Percentiles rank a stretch among this genome's conserved stretches.
phyloP scores from a whole-genome alignment of 202 grass and related monocot genomes.

The Thinopyrum obtusiflorum region DNA sequence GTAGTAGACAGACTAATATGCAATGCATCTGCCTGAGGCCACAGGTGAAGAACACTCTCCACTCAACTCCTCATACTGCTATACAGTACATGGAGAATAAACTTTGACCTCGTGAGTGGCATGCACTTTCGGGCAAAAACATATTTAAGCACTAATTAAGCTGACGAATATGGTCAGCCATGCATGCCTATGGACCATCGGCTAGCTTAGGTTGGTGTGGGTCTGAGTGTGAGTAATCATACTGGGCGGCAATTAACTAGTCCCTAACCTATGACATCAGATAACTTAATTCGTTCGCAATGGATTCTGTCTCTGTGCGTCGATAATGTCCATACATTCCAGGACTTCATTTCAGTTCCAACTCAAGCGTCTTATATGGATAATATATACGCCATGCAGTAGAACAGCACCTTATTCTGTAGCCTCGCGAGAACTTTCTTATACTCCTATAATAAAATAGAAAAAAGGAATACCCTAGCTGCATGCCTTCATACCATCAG shows the following conservation, averaged over 20 bases:
- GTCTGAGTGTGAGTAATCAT: slow-evolving; percentile 9
- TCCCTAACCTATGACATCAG: slow-evolving; percentile 22
- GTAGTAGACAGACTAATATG: slow-evolving; percentile 13
- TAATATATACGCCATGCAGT: background rate
- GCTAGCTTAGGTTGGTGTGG: background rate
- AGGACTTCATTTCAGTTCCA: background rate
- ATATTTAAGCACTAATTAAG: slow-evolving; percentile 28
- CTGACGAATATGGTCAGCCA: slow-evolving; percentile 39
- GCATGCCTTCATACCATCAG: background rate
- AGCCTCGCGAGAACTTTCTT: background rate
- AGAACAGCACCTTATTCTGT: background rate
- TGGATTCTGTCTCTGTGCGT: background rate
- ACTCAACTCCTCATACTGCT: slow-evolving; percentile 17
- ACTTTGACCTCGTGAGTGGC: slow-evolving; percentile 32
- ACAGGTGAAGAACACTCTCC: slow-evolving; percentile 24
- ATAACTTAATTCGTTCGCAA: background rate
- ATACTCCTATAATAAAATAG: background rate
- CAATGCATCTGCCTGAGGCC: background rate
- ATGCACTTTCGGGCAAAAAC: slow-evolving; percentile 3
- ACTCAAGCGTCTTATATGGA: background rate
- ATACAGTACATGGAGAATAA: slow-evolving; percentile 13
- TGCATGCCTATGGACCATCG: slow-evolving; percentile 26
- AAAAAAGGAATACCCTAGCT: background rate
- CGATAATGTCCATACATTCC: background rate
- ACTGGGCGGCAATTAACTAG: slow-evolving; percentile 17